phyloP scores from a whole-genome alignment of 495 filamentous ascomycete species.

The Antarctomyces pellizariae region DNA sequence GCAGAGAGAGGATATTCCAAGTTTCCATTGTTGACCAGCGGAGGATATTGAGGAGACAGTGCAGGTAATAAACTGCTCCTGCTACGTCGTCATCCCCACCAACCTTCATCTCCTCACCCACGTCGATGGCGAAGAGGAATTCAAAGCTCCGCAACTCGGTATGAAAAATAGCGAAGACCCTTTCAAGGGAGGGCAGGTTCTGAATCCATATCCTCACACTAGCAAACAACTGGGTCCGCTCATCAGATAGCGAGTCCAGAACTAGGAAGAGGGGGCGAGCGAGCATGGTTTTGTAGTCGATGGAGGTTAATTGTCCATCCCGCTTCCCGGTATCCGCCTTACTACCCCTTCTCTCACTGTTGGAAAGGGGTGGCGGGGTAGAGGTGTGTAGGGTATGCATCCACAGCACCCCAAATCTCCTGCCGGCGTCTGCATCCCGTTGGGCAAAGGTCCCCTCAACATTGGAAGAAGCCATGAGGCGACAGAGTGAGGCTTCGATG shows the following conservation, averaged over 20 bases:
- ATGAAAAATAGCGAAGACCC: slow-evolving; percentile 31
- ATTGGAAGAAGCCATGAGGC: slow-evolving; percentile 38
- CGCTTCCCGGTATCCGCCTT: no score
- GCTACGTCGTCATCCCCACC: slow-evolving; percentile 9
- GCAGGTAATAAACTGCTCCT: slow-evolving; percentile 45
- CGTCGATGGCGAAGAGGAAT: slow-evolving; percentile 24
- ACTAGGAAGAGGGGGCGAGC: slow-evolving; percentile 63
- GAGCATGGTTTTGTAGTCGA: slow-evolving; percentile 48
- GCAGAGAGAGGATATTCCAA: slow-evolving; percentile 28
- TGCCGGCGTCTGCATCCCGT: slow-evolving; percentile 28
- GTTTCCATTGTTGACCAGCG: slow-evolving; percentile 32
- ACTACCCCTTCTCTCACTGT: no score
- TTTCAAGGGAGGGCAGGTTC: slow-evolving; percentile 41
- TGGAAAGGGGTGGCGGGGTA: no score
- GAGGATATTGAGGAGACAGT: slow-evolving; percentile 48
- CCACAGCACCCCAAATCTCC: slow-evolving; percentile 54
- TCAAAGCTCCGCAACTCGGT: slow-evolving; percentile 27
- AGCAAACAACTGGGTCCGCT: slow-evolving; percentile 47
- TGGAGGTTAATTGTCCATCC: no score
- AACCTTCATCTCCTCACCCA: slow-evolving; percentile 12
- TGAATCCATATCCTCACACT: slow-evolving; percentile 66
- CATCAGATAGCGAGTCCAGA: slow-evolving; percentile 55
- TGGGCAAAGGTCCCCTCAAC: slow-evolving; percentile 25
- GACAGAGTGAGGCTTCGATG: slow-evolving; percentile 61
- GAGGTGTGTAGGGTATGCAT: slow-evolving; percentile 57